A percentile compares a stretch with the other conserved stretches of the same genome.
phyloP scores from a whole-genome alignment of 345 rosid genomes.

The Rubroshorea leprosula region DNA sequence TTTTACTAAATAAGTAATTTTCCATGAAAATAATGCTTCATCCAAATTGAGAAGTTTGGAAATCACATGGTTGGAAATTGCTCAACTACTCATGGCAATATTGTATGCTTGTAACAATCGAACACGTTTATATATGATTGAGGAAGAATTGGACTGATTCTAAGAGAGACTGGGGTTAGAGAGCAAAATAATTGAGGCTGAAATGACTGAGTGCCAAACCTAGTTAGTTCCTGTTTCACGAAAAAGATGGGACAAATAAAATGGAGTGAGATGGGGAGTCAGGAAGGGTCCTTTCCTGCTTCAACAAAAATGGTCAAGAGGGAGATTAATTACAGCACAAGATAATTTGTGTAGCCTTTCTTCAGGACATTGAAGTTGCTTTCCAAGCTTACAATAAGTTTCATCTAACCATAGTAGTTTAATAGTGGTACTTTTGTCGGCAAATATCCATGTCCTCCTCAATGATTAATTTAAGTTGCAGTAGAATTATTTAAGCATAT shows the following conservation, averaged over 20 bases:
- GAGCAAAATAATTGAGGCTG: slow-evolving; percentile 14
- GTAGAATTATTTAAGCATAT: too few relatives aligned
- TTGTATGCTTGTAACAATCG: too few relatives aligned
- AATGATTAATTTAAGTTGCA: too few relatives aligned
- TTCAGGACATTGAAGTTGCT: slow-evolving; percentile 10
- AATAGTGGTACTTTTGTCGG: slow-evolving; percentile 7
- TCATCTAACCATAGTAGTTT: background rate
- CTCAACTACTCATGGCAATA: too few relatives aligned
- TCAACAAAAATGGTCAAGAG: background rate
- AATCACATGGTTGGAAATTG: too few relatives aligned
- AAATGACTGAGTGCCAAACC: slow-evolving; percentile 14
- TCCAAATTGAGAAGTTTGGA: too few relatives aligned
- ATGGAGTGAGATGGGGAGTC: slow-evolving; percentile 15
- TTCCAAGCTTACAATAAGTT: background rate
- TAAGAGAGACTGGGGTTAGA: background rate
- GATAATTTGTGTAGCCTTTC: slow-evolving; percentile 15
- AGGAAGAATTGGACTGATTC: background rate
- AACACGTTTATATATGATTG: too few relatives aligned
- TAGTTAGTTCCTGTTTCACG: slow-evolving; percentile 7
- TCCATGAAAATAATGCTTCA: too few relatives aligned
- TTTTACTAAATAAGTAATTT: too few relatives aligned
- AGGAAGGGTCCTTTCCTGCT: background rate
- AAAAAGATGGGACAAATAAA: slow-evolving; percentile 1
- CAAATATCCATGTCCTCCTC: background rate
- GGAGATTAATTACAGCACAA: background rate